Evolutionary conservation across 805 yeast species (phyloP).

Genomic region (Kluyveromyces wickerhamii): DNA sequence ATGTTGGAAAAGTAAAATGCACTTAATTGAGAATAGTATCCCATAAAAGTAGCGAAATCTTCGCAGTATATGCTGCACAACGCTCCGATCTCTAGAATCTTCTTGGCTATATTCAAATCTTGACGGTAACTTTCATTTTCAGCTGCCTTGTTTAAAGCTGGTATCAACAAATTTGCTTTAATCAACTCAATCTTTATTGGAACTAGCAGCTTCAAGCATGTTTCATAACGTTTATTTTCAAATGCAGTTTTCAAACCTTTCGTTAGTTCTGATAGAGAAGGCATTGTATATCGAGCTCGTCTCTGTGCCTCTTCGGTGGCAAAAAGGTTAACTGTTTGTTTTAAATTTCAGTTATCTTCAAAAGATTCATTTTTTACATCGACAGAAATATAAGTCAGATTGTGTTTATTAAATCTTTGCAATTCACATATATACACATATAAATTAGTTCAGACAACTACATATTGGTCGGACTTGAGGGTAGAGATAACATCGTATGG

Average conservation of each 20-base stretch:
- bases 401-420: no score
- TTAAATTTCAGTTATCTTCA: not conserved
- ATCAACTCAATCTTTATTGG: conserved; percentile 73
- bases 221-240: conserved; percentile 49
- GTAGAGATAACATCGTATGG: conserved; percentile 63
- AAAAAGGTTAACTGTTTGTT: conserved; percentile 1
- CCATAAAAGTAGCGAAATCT: conserved; percentile 60
- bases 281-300: conserved; percentile 26
- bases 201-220: conserved; percentile 56
- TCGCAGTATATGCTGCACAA: conserved; percentile 60
- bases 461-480: conserved; percentile 51
- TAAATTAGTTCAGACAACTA: conserved; percentile 34
- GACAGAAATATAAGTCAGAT: no score
- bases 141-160: conserved; percentile 35
- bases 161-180: conserved; percentile 69
- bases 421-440: no score
- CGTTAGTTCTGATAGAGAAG: conserved; percentile 60
- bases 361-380: no score
- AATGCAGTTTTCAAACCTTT: conserved; percentile 60
- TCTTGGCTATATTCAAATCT: conserved; percentile 72
- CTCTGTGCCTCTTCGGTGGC: conserved; percentile 3
- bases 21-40: conserved; percentile 63
- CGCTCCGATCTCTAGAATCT: conserved; percentile 84
- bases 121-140: conserved; percentile 37
- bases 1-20: conserved; percentile 55